Base-by-base conservation (phyloP, 139 green algal genomes). In the Chlamydomonas sphaeroides region DNA sequence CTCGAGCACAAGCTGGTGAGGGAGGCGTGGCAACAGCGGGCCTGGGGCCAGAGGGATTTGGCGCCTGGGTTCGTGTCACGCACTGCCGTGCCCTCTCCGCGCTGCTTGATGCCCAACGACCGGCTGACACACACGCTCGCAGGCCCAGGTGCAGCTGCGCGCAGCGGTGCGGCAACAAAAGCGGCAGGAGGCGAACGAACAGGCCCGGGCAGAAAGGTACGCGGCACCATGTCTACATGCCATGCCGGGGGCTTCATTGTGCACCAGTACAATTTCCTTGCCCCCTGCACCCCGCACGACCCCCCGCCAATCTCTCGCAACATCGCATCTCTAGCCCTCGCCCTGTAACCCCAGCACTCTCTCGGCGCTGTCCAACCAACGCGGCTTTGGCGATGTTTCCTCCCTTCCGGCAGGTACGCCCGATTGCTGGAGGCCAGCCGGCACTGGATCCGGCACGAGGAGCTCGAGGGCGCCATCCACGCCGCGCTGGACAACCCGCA, bases 401-500 rank as follows among this genome's bases (percentile, higher is more conserved):
- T 23, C 25, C 57, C 7, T 51, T 6, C 39, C 28, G 51, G 51
- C 72, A 87, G 82, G 49, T 66, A 75, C 67, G 21, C 75, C 67
- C 74, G 74, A 32, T 48, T 88, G 38, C 75, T 88, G 25, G 83
- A 80, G 56, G 83, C 83, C 10, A 88, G 83, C 45, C 74, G 66
- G 26, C n/a, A 42, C 21, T 88, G 83, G 83, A 74, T 88, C 42
- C 76, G 75, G 42, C 42, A 78, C 17, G 75, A 84, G 59, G 83
- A 88, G 67, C 49, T 84, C 20, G 42, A 65, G 75, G 75, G 26
- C 15, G 53, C 39, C 35, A 84, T 88, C 41, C 30, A 84, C 23
- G 25, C 8, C 0, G 75, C 75, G 20, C 53, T 88, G 23, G 83
- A 84, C 67, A 84, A 88, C 67, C 83, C 83, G 71, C 56, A 74